Base-by-base conservation (phyloP, 768 basidiomycete species). In the Phlegmacium glaucopus region DNA sequence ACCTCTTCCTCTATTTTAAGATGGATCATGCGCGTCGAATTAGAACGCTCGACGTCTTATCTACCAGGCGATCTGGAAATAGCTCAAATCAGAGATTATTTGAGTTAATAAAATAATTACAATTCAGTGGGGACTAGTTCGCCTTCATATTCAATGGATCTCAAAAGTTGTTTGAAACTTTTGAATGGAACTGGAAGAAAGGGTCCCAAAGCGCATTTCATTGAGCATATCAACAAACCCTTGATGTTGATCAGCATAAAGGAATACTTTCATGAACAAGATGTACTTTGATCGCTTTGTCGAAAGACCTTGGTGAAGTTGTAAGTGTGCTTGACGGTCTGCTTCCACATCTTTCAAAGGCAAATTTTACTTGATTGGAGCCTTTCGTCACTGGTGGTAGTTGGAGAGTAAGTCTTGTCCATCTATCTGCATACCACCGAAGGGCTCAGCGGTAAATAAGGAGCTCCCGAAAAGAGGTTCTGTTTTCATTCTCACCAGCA, bases 191-290 rank as follows among this genome's bases (percentile, higher is more conserved):
- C 71, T 68, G 3, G 59, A 51, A 1, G 83, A 77, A 27, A 98
- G 67, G 13, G 56, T 69, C 3, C 96, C 96, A 56, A 92, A 95
- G 12, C 96, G 83, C 96, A 98, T 98, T 64, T 98, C 94, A 61
- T 97, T 99, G 42, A 98, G 73, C 93, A 98, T 98, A 64, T 90
- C 77, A 42, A 99, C 80, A 61, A 99, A 97, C 44, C 83, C 93
- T 93, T 61, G 16, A 32, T 48, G 13, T 17, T 8, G 10, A 16
- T 28, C 16, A 50, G 43, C 7, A 42, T 48, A 40, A 36, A 36
- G 29, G 43, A 37, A 25, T 38, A 28, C 18, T 26, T 39, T 9
- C 5, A 25, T 34, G 16, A 16, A 40, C 52, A 15, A 34, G 47
- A 63, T 79, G 43, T 51, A 92, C 94, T 83, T 65, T 88, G 85